These are phyloP conservation scores for Fusarium verrucosum DNA, from an alignment of 2,329 filamentous ascomycete species.

Conservation along the genomic window DNA sequence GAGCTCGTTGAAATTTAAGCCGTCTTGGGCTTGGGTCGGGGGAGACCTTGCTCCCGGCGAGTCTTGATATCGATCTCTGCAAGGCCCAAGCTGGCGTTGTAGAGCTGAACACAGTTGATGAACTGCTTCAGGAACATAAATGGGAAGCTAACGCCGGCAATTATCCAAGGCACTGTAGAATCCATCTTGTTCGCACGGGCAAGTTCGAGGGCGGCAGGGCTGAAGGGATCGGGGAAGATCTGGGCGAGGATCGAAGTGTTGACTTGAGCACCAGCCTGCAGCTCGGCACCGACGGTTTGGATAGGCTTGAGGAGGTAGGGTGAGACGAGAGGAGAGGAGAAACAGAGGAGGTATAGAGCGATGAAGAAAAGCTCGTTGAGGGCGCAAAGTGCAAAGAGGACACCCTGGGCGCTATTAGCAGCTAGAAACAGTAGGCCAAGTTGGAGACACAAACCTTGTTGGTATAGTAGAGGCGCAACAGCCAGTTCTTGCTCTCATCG, in stretches of 20 bases:
- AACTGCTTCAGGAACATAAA: conserved; percentile 92
- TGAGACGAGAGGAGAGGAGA: conserved; percentile 88
- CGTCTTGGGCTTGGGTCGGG: conserved; percentile 54
- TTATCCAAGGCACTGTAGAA: conserved; percentile 71
- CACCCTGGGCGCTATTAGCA: conserved; percentile 65
- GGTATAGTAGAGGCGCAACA: conserved; percentile 95
- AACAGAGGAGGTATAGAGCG: conserved; percentile 95
- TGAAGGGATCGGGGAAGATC: conserved; percentile 89
- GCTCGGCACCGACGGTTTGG: conserved; percentile 61
- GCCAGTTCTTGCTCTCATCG: conserved; percentile 84
- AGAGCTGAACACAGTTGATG: conserved; percentile 92
- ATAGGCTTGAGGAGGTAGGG: conserved; percentile 79
- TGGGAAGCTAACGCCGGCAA: conserved; percentile 82
- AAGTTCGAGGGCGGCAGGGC: conserved; percentile 89
- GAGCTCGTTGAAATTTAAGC: conserved; percentile 34
- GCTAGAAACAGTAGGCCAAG: no score
- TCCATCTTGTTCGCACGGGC: conserved; percentile 95
- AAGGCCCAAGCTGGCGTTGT: conserved; percentile 91
- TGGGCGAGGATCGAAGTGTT: conserved; percentile 74
- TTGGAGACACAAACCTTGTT: conserved; percentile 75
- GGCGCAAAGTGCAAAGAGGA: conserved; percentile 89
- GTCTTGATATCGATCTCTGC: conserved; percentile 86
- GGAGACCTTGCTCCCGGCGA: conserved; percentile 64
- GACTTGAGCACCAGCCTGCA: conserved; percentile 74
- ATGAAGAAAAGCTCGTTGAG: conserved; percentile 99